Base-by-base conservation (phyloP, 2,329 filamentous ascomycete species). In the Pseudopithomyces maydicus region DNA sequence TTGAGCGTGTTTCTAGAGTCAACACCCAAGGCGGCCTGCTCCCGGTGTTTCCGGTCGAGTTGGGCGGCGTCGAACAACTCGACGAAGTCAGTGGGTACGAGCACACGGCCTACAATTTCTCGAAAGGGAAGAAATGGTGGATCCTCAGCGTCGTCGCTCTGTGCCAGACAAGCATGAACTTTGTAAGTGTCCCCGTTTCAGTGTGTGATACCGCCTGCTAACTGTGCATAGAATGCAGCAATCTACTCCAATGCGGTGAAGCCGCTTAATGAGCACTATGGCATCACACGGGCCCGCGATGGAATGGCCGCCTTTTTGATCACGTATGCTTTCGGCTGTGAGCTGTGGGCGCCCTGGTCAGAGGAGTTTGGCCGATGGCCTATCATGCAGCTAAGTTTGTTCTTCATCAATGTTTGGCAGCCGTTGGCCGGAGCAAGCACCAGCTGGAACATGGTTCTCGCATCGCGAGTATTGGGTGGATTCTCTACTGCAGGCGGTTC, bases 281-380 rank as follows among this genome's bases (percentile, higher is more conserved):
- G 77, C 2, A 67, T 78, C 12, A 54, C 38, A 11, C 20, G 26
- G 14, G 55, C 50, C 6, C 50, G 55, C 11, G 35, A 43, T 20
- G 55, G 55, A 4, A 57, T 57, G 55, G 46, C 51, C 2, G 55
- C 39, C 3, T 57, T 57, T 48, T 46, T 57, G 14, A 85, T 93
- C 59, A 87, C 71, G 68, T 94, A 94, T 72, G 90, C 90, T 43
- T 92, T 94, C 70, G 90, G 90, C 26, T 94, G 90, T 72, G 90
- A 94, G 73, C 81, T 92, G 0, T 94, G 90, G 90, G 90, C 90
- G 0, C 90, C 6, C 67, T 82, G 90, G 89, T 89, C 85, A 41
- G 90, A 94, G 72, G 90, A 94, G 67, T 80, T 92, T 56, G 90
- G 90, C n/a, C 86, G 90, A 45, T 89, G 86, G 78, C 86, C 86